Base-by-base conservation (phyloP, 805 yeast genomes). In the Candida ulmi region DNA sequence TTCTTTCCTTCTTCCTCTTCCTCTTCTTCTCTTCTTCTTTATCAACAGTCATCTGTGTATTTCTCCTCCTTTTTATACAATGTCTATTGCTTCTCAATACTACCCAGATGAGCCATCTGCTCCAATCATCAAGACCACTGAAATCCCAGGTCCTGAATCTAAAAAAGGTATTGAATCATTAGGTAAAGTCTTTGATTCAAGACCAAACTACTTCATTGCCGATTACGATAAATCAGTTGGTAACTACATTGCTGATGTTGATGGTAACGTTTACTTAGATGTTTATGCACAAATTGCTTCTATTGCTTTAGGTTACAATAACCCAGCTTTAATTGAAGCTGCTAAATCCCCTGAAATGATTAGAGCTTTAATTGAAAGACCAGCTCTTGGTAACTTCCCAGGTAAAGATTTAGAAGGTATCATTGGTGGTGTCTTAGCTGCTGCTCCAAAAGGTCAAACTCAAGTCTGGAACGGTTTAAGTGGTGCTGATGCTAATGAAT, bases 401-500 rank as follows among this genome's bases (percentile, higher is more conserved):
- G 79, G 86, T 47, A 63, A 61, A 43, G 88, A 83, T 54, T 69
- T 72, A 43, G 77, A 77, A 58, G 82, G 79, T 33, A 72, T 86
- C 48, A 41, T 56, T 38, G 43, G 40, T 40, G 48, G 50, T 17
- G 48, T 71, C 32, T 65, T 84, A 48, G 71, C 78, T 45, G 79
- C 71, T 50, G 95, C 95, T 38, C 95, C 95, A 56, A 75, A 76
- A 60, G 90, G 88, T 47, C 82, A 80, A 65, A 72, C 69, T 52
- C 68, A 75, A 51, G 75, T 87, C 41, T 87, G 93, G 90, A 74
- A 83, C 24, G 91, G 84, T 36, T 68, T 85, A 47, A 77, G 88
- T 16, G 95, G 95, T 48, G 86, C 93, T 31, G 95, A 85, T 57
- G 95, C 95, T 52, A 84, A 84, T 60, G 95, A 86, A 65, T 72